Conservation (phyloP, 257 asterid genomes). For the Ilex aquifolium region DNA sequence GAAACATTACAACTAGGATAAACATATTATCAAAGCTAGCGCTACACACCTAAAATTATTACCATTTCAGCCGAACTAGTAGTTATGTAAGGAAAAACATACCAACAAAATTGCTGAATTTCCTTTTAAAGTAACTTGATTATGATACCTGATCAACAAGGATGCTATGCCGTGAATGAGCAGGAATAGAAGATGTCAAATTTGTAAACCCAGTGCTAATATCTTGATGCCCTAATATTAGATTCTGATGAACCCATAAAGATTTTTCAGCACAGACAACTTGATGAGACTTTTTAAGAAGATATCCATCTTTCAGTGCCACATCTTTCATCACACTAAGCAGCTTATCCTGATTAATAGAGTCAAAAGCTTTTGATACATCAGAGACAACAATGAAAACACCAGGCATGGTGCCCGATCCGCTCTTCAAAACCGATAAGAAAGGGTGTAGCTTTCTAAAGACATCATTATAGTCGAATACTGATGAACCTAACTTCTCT, state of each 20-base stretch:
- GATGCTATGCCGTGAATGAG: conserved; percentile 35
- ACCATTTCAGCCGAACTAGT: background rate
- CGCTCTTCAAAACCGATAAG: conserved; percentile 38
- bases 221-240: conserved; percentile 27
- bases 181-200: conserved; percentile 21
- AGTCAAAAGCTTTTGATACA: conserved; percentile 82
- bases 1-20: too few relatives aligned
- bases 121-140: background rate
- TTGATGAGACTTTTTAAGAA: conserved; percentile 42
- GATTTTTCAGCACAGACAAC: conserved; percentile 44
- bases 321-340: conserved; percentile 62
- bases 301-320: conserved; percentile 45
- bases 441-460: conserved; percentile 64
- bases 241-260: conserved; percentile 41
- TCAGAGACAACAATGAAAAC: conserved; percentile 71
- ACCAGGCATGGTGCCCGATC: conserved; percentile 36
- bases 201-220: conserved; percentile 20
- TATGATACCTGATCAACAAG: conserved; percentile 63
- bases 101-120: too few relatives aligned
- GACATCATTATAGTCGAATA: conserved; percentile 75
- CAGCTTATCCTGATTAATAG: conserved; percentile 67
- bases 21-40: too few relatives aligned
- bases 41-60: too few relatives aligned
- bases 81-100: background rate
- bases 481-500: conserved; percentile 79